Percentiles rank a stretch among this genome's conserved stretches.
These are phyloP conservation scores for Globisporangium viniferum DNA, from an alignment of 352 stramenopile species.

Conservation along the genomic window DNA sequence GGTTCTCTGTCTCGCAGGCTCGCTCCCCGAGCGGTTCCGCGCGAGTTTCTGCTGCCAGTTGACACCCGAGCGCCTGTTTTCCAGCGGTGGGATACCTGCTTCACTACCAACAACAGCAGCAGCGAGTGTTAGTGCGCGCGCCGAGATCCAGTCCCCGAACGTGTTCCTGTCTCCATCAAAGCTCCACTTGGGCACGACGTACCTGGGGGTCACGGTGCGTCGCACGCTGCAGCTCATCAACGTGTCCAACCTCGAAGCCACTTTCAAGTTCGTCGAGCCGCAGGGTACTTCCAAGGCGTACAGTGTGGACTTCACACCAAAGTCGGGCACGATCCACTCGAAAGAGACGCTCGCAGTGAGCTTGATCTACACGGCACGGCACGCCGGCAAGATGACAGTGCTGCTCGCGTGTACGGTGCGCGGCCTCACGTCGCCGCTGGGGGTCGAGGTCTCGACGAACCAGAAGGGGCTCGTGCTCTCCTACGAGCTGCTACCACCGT, in stretches of 20 bases:
- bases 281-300: slow-evolving; percentile 50
- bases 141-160: slow-evolving; percentile 75
- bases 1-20: slow-evolving; percentile 48
- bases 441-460: slow-evolving; percentile 55
- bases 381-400: slow-evolving; percentile 45
- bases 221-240: slow-evolving; percentile 63
- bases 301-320: slow-evolving; percentile 41
- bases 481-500: slow-evolving; percentile 50
- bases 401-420: slow-evolving; percentile 64
- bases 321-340: slow-evolving; percentile 45
- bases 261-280: slow-evolving; percentile 74
- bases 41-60: slow-evolving; percentile 43
- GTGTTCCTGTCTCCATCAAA: slow-evolving; percentile 59
- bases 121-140: slow-evolving; percentile 45
- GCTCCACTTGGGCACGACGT: slow-evolving; percentile 57
- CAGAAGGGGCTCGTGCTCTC: slow-evolving; percentile 78
- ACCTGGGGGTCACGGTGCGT: slow-evolving; percentile 52
- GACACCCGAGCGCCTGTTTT: slow-evolving; percentile 27
- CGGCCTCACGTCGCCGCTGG: slow-evolving; percentile 52
- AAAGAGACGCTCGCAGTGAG: slow-evolving; percentile 54
- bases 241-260: slow-evolving; percentile 71
- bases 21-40: slow-evolving; percentile 62
- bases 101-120: background rate
- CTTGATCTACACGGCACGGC: slow-evolving; percentile 57
- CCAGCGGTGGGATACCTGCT: background rate